Evolutionary conservation across 495 filamentous ascomycete species (phyloP).

Genomic region (Penicillium lividum): DNA sequence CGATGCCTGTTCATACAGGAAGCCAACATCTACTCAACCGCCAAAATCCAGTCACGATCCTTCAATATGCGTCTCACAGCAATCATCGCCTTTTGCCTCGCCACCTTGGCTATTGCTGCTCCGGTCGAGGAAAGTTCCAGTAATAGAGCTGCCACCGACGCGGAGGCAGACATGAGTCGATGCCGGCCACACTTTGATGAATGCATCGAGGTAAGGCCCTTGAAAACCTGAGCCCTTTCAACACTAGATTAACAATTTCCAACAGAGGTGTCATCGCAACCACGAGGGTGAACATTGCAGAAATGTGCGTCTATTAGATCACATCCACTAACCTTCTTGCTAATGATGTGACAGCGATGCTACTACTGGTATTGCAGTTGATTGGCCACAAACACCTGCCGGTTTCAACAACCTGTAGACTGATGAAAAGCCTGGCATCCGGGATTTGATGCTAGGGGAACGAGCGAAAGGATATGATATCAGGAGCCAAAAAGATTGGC

Average conservation of each 20-base stretch:
- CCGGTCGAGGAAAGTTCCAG: slow-evolving; percentile 2
- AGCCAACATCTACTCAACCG: neutral
- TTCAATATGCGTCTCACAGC: slow-evolving; percentile 9
- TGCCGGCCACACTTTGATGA: slow-evolving; percentile 7
- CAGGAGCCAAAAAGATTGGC: neutral
- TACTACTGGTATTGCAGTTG: neutral
- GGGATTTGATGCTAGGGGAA: neutral
- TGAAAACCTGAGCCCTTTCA: neutral
- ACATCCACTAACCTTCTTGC: neutral
- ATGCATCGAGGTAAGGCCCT: slow-evolving; percentile 8
- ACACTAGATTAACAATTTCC: neutral
- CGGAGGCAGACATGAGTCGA: neutral
- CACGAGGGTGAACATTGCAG: neutral
- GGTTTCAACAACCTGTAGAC: slow-evolving; percentile 1
- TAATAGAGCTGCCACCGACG: neutral
- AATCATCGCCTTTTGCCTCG: neutral
- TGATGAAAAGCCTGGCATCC: neutral
- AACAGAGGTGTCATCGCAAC: neutral
- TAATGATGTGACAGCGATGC: neutral
- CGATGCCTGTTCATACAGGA: too few relatives aligned
- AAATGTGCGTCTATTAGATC: neutral
- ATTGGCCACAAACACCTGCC: neutral
- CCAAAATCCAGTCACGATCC: neutral
- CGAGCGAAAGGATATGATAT: neutral
- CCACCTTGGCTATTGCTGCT: slow-evolving; percentile 9